Conservation (phyloP, 352 stramenopile species). For the Globisporangium echinulatum region DNA sequence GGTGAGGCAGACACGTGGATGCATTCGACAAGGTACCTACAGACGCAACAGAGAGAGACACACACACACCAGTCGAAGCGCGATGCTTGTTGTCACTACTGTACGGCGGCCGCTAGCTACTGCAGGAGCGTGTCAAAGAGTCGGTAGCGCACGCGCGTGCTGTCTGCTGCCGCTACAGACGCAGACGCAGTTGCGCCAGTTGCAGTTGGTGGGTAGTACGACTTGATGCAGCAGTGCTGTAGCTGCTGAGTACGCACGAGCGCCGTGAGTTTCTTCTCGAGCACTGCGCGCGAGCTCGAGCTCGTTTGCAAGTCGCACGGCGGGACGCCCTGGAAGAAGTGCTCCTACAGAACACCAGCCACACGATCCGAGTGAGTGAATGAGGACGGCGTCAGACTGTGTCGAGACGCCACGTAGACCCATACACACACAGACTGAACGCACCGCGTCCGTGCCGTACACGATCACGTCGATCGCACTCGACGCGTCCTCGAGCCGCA, state of each 20-base stretch:
- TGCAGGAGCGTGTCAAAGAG: constrained; percentile 64
- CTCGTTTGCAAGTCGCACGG: constrained; percentile 50
- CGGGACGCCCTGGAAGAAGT: constrained; percentile 65
- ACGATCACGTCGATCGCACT: constrained; percentile 59
- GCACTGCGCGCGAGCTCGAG: constrained; percentile 38
- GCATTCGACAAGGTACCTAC: not conserved
- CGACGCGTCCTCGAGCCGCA: constrained; percentile 42
- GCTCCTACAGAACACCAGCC: constrained; percentile 24
- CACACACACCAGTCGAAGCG: no score
- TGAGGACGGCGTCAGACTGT: no score
- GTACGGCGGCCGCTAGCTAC: not conserved
- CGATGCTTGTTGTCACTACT: no score
- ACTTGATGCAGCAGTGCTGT: constrained; percentile 68
- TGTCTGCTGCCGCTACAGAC: not conserved
- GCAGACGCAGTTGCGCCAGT: constrained; percentile 9
- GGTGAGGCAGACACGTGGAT: not conserved
- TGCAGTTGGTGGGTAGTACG: constrained; percentile 33
- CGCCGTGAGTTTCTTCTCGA: constrained; percentile 43
- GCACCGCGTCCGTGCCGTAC: constrained; percentile 64
- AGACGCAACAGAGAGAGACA: no score
- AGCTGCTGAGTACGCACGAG: constrained; percentile 18
- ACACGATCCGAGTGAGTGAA: no score
- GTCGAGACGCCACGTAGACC: no score
- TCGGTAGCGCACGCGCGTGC: constrained; percentile 45
- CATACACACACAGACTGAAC: constrained; percentile 4